A percentile compares a stretch with the other conserved stretches of the same genome.
Conservation (phyloP, 192 early-diverging fungal species). For the Linnemannia exigua region DNA sequence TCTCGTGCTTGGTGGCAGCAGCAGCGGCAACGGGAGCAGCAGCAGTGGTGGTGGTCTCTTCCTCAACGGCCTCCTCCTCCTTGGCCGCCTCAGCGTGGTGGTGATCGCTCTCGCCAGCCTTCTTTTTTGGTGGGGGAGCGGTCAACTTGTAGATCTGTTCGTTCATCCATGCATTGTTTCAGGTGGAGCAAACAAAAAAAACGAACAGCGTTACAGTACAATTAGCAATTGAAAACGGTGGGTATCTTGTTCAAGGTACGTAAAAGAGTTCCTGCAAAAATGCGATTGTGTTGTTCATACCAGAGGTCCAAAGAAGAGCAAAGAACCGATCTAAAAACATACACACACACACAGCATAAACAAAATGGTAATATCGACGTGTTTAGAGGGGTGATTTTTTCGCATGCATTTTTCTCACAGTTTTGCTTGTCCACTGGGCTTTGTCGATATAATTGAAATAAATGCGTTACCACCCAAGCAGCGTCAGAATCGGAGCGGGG, state of each 20-base stretch:
- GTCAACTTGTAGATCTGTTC: conserved; percentile 59
- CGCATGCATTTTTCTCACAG: background rate
- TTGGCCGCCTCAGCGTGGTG: conserved; percentile 3
- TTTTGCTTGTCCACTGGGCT: background rate
- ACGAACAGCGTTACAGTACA: background rate
- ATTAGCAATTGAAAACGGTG: background rate
- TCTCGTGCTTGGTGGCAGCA: conserved; percentile 22
- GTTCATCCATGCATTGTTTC: background rate
- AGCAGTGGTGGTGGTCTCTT: background rate
- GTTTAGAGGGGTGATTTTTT: background rate
- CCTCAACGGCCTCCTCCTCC: background rate
- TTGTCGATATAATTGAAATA: background rate
- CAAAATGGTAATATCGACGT: background rate
- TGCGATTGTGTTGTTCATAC: conserved; percentile 17
- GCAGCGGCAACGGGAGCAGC: conserved; percentile 11
- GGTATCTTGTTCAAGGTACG: background rate
- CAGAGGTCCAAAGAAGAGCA: conserved; percentile 65
- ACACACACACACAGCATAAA: background rate
- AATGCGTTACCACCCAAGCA: conserved; percentile 44
- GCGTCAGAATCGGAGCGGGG: conserved; percentile 31
- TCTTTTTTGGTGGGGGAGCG: conserved; percentile 59
- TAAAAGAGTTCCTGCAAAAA: background rate
- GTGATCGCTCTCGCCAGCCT: conserved; percentile 29
- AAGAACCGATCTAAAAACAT: conserved; percentile 58
- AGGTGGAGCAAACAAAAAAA: background rate